phyloP scores from a whole-genome alignment of 2,329 filamentous ascomycete species.

The Myriosclerotinia scirpicola region DNA sequence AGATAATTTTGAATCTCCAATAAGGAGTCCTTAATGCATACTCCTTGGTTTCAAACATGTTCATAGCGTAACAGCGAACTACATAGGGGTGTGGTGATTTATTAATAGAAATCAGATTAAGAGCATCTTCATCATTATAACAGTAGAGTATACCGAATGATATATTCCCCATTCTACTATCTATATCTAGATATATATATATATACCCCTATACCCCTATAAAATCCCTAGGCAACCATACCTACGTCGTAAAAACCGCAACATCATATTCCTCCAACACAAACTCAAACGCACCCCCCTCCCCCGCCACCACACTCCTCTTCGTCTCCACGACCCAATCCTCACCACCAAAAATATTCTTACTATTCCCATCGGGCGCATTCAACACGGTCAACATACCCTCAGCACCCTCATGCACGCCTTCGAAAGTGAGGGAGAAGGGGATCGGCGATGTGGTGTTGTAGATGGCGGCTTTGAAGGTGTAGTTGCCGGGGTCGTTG shows the following conservation, averaged over 20 bases:
- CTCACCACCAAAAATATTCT: slow-evolving; percentile 14
- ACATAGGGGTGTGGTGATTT: no score
- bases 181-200: no score
- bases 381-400: slow-evolving; percentile 21
- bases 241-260: slow-evolving; percentile 23
- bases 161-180: no score
- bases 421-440: slow-evolving; percentile 24
- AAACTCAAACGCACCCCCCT: slow-evolving; percentile 21
- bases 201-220: no score
- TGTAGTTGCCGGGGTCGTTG: slow-evolving; percentile 8
- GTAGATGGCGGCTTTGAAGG: slow-evolving; percentile 24
- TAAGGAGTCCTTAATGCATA: no score
- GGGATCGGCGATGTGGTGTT: slow-evolving; percentile 18
- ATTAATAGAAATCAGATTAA: no score
- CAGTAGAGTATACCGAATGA: no score
- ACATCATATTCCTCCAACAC: slow-evolving; percentile 23
- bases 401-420: neutral
- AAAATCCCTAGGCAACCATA: no score
- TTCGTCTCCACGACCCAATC: slow-evolving; percentile 17
- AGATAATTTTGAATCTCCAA: no score
- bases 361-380: slow-evolving; percentile 3
- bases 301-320: slow-evolving; percentile 1
- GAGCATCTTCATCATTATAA: no score
- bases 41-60: no score
- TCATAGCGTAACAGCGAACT: no score